Conservation (phyloP, 371 early-diverging fungal species). For the Nematocida displodere region DNA sequence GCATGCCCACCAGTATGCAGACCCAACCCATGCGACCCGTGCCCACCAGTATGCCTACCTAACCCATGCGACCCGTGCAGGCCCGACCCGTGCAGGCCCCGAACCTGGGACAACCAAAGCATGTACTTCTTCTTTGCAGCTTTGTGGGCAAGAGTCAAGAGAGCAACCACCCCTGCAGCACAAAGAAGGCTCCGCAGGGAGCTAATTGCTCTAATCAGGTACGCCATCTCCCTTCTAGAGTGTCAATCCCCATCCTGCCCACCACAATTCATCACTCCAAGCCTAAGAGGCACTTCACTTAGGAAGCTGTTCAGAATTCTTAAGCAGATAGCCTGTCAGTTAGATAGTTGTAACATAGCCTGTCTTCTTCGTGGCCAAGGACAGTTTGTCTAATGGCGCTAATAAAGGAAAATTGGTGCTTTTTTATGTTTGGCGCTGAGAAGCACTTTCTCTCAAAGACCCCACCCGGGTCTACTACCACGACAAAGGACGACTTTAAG, state of each 20-base stretch:
- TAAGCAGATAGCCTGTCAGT: slow-evolving; percentile 7
- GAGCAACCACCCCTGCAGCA: slow-evolving; percentile 1
- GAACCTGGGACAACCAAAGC: not conserved
- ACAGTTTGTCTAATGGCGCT: not conserved
- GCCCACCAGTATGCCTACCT: slow-evolving; percentile 8
- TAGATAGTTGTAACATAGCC: not conserved
- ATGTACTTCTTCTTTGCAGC: not conserved
- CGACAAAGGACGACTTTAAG: not conserved
- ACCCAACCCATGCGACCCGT: no score
- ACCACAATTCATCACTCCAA: not conserved
- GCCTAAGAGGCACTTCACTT: not conserved
- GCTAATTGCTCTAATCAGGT: not conserved
- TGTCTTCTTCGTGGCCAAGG: not conserved
- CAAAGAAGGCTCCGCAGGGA: not conserved
- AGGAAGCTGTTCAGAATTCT: slow-evolving; percentile 11
- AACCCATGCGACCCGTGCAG: not conserved
- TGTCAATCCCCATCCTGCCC: slow-evolving; percentile 8
- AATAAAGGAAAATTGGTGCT: not conserved
- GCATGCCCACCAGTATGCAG: slow-evolving; percentile 31
- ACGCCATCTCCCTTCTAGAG: not conserved
- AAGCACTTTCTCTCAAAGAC: slow-evolving; percentile 24
- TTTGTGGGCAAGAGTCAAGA: not conserved
- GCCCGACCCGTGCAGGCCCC: not conserved
- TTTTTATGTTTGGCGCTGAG: slow-evolving; percentile 43
- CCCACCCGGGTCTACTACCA: no score